Base-by-base conservation (phyloP, 257 asterid genomes). In the Nicotiana sylvestris region DNA sequence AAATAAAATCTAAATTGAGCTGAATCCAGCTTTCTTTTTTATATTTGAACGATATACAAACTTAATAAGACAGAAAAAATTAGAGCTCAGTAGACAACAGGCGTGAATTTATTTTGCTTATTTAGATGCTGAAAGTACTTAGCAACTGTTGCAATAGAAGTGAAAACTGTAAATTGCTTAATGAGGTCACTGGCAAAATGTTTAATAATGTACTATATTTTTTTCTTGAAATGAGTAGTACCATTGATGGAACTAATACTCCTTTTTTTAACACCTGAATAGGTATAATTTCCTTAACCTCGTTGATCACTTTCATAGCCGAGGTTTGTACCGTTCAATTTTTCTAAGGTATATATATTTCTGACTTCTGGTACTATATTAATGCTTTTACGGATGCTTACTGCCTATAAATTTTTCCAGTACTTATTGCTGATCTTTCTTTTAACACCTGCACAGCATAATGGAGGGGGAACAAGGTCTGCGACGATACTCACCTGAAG, bases 381-480 rank as follows among this genome's bases (percentile, higher is more conserved):
- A 29, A n/a, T 64, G 76, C 49, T 56, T 61, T 16, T 58, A 46
- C 33, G 15, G 16, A 56, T 30, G 56, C 21, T 39, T 43, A 21
- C 60, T 46, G 61, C 61, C 46, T 2, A 2, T 29, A 12, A 21
- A 3, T 2, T 46, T 43, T 64, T 27, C 10, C 64, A 15, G 33
- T 77, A 66, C 58, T 46, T 58, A 6, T 43, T 5, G 16, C 68
- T 81, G 51, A 72, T 57, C 33, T 13, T 82, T 67, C 68, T 57
- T 81, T 62, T 68, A 30, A 64, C 30, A 57, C 84, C 53, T 81
- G 13, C 62, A 68, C 90, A 96, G 99, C 89, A 94, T 96, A 86
- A 96, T 96, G 99, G 99, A 94, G 85, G 99, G 99, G 70, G 98
- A 96, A 87, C 93, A 93, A 86, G 91, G 94, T 37, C 88, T 96